A percentile compares a stretch with the other conserved stretches of the same genome.
Evolutionary conservation across 164 flowering plant genomes (phyloP).

Genomic region (Pachysandra terminalis): DNA sequence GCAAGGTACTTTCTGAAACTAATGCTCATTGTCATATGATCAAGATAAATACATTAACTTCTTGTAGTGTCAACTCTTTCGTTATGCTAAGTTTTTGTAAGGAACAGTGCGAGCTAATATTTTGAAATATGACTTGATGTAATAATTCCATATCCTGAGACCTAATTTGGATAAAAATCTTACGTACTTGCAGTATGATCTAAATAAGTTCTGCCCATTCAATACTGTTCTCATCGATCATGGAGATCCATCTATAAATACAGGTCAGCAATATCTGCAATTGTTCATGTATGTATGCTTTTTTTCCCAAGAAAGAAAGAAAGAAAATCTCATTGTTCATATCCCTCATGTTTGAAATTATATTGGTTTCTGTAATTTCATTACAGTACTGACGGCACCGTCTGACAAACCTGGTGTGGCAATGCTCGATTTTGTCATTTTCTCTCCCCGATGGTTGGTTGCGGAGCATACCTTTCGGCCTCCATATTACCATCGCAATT

Average conservation of each 20-base stretch:
- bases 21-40: neutral
- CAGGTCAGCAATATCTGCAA: conserved; percentile 42
- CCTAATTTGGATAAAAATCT: conserved; percentile 1
- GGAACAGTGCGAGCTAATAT: neutral
- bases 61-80: neutral
- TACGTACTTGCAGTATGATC: conserved; percentile 69
- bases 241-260: conserved; percentile 91
- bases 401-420: conserved; percentile 96
- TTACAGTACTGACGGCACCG: conserved; percentile 89
- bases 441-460: conserved; percentile 95
- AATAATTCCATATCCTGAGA: neutral
- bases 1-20: conserved; percentile 53
- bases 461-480: conserved; percentile 97
- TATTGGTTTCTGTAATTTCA: conserved; percentile 9
- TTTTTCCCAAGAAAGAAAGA: neutral
- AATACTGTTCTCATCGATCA: conserved; percentile 89
- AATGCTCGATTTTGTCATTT: conserved; percentile 92
- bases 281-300: too few relatives aligned
- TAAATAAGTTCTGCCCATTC: conserved; percentile 83
- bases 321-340: neutral
- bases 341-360: too few relatives aligned
- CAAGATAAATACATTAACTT: neutral
- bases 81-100: neutral
- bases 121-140: too few relatives aligned
- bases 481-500: conserved; percentile 94